Percentiles rank a stretch among this genome's conserved stretches.
These are phyloP conservation scores for Haematococcus lacustris DNA, from an alignment of 139 green algal species.

Conservation along the genomic window DNA sequence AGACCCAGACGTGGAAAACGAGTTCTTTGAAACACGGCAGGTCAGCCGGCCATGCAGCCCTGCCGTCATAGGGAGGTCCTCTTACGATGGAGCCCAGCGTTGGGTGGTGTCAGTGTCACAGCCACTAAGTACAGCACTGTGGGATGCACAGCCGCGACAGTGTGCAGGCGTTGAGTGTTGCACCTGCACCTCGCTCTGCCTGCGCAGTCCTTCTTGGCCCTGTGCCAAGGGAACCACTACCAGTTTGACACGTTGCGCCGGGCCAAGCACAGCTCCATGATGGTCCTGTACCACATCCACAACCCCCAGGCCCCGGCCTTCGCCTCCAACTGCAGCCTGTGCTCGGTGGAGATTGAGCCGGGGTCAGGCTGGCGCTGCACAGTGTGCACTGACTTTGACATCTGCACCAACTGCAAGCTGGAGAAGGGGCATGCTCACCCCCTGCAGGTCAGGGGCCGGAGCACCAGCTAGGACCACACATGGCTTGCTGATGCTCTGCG, in stretches of 20 bases:
- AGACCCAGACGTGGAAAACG: slow-evolving; percentile 67
- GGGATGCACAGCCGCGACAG: no score
- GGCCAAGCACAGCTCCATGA: slow-evolving; percentile 97
- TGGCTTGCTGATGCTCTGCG: no score
- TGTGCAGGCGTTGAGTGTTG: no score
- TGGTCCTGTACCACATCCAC: slow-evolving; percentile 99
- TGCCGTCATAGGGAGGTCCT: no score
- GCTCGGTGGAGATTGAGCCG: slow-evolving; percentile 78
- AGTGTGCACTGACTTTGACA: slow-evolving; percentile 89
- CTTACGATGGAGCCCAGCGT: no score
- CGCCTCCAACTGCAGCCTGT: slow-evolving; percentile 85
- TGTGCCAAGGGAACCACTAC: slow-evolving; percentile 88
- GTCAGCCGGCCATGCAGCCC: no score
- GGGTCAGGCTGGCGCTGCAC: slow-evolving; percentile 85
- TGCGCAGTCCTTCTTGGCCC: slow-evolving; percentile 18
- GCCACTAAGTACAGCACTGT: no score
- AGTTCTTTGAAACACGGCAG: slow-evolving; percentile 95
- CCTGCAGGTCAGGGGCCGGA: slow-evolving; percentile 60
- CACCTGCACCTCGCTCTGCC: background rate
- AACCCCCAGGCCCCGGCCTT: slow-evolving; percentile 73
- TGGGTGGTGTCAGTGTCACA: no score
- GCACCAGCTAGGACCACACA: no score
- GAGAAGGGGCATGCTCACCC: slow-evolving; percentile 51
- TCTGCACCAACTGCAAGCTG: slow-evolving; percentile 76
- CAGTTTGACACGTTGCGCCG: slow-evolving; percentile 96